Conservation (phyloP, 2,329 filamentous ascomycete species). For the Ophiobolus disseminans region DNA sequence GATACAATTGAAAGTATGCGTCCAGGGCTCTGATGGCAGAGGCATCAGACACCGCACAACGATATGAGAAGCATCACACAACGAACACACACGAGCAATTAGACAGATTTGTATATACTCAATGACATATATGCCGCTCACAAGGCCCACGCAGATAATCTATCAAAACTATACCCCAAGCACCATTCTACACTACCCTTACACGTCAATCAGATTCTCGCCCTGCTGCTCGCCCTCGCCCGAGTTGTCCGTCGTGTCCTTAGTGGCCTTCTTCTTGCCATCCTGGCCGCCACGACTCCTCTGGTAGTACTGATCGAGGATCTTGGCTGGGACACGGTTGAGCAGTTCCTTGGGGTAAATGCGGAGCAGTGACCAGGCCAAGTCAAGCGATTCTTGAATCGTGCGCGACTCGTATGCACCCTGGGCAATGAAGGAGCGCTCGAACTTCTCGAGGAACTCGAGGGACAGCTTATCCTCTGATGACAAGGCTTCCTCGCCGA, state of each 20-base stretch:
- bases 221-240: conserved; percentile 41
- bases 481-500: conserved; percentile 95
- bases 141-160: conserved; percentile 11
- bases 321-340: conserved; percentile 73
- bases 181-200: conserved; percentile 12
- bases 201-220: conserved; percentile 51
- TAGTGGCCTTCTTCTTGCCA: conserved; percentile 47
- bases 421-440: conserved; percentile 92
- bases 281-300: conserved; percentile 48
- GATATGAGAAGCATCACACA: no score
- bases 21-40: no score
- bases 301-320: conserved; percentile 60
- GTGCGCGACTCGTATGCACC: conserved; percentile 89
- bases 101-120: conserved; percentile 27
- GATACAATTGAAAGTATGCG: no score
- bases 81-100: no score
- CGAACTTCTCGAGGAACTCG: conserved; percentile 98
- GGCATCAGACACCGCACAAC: no score
- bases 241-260: conserved; percentile 54
- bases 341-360: conserved; percentile 98
- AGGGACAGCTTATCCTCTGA: conserved; percentile 96
- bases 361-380: conserved; percentile 93
- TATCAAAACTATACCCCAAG: conserved; percentile 6
- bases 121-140: conserved; percentile 23
- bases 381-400: conserved; percentile 92